Conservation (phyloP, 768 basidiomycete genomes). For the Pleurotus salmoneostramineus region DNA sequence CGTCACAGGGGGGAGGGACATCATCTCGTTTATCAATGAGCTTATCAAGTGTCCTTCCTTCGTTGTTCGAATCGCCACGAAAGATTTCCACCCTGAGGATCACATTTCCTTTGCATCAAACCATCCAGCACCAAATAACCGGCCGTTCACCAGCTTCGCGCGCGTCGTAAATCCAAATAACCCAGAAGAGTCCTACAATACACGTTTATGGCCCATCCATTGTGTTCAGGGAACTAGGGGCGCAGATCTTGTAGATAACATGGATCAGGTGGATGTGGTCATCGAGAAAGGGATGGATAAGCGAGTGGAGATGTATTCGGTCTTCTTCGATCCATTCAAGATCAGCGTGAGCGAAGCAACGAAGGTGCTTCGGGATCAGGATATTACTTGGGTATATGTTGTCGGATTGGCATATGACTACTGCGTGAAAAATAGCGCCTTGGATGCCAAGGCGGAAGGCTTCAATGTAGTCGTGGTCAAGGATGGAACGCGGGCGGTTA, state of each 20-base stretch:
- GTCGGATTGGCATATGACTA: conserved; percentile 65
- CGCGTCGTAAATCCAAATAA: conserved; percentile 29
- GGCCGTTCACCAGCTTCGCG: conserved; percentile 15
- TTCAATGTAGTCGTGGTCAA: conserved; percentile 24
- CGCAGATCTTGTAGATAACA: conserved; percentile 40
- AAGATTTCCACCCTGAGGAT: conserved; percentile 39
- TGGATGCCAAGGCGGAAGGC: conserved; percentile 35
- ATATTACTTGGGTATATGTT: conserved; percentile 46
- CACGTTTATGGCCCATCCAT: conserved; percentile 70
- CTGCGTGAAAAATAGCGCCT: conserved; percentile 49
- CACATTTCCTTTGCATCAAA: conserved; percentile 63
- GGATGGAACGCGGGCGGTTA: conserved; percentile 21
- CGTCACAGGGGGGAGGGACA: conserved; percentile 47
- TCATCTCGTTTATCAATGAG: conserved; percentile 41
- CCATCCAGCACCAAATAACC: conserved; percentile 18
- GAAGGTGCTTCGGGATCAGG: conserved; percentile 10
- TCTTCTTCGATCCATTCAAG: conserved; percentile 49
- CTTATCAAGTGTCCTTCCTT: conserved; percentile 45
- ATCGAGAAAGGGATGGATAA: conserved; percentile 41
- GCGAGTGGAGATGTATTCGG: conserved; percentile 64
- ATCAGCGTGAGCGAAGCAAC: conserved; percentile 11
- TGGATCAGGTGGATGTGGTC: conserved; percentile 23
- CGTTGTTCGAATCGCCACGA: conserved; percentile 33
- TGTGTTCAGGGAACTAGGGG: conserved; percentile 55
- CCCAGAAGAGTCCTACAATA: conserved; percentile 27